Evolutionary conservation across 371 early-diverging fungal genomes (phyloP), one percentile per base, ranked within the genome.

Genomic region (Mucor circinelloides): DNA sequence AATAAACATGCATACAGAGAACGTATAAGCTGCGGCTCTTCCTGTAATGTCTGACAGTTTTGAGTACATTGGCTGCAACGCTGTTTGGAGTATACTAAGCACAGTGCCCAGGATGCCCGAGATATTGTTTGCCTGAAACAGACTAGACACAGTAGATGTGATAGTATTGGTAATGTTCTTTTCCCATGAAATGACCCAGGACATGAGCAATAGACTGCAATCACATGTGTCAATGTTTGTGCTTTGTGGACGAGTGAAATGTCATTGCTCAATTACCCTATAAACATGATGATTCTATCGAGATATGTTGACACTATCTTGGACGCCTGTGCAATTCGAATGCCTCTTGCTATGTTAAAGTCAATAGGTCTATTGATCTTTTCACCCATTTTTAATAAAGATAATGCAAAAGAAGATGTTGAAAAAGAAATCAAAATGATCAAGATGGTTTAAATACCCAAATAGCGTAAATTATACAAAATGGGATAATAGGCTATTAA

Each of bases 121-220:
- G 15, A 68, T 44, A 38, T 68, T 63, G 48, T 48, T 21, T 2
- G 68, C 34, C 8, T 68, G 44, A 34, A 68, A 68, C n/a, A 21
- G 17, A 31, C 68, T 68, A 6, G 63, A 32, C 6, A 68, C 56
- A 30, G 31, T 25, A 17, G 58, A 19, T 6, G 58, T 46, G 5
- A 46, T 23, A 5, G 63, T 28, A n/a, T 38, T 32, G 13, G 66
- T 64, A 25, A 71, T 59, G 25, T 60, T 71, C 13, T 42, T 52
- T 15, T 72, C 73, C 73, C 73, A 72, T 5, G 34, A 68, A 19
- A 44, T 68, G 2, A 55, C 68, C 73, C 73, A 72, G 15, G 73
- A 55, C n/a, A 72, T 44, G 5, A 44, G 44, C 44, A 44, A 19
- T 0, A 44, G 8, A 6, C 44, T 44, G 19, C 6, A 44, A 44